Evolutionary conservation across 2,329 filamentous ascomycete genomes (phyloP).

Genomic region (Aspergillus sp.): DNA sequence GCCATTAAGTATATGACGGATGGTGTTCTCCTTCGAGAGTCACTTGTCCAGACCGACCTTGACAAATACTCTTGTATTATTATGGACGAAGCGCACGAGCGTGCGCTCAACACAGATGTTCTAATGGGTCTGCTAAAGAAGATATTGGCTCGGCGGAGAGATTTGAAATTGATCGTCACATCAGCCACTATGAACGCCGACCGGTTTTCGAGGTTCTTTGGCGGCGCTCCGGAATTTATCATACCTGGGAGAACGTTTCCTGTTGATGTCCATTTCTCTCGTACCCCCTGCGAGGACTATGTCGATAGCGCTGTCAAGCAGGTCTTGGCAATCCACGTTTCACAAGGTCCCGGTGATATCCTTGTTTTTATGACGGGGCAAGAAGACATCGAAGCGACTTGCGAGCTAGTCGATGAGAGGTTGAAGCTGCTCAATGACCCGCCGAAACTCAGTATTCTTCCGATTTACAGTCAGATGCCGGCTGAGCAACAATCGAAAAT

Average conservation of each 20-base stretch:
- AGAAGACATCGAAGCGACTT: conserved; percentile 97
- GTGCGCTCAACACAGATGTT: conserved; percentile 94
- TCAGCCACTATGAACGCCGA: conserved; percentile 99
- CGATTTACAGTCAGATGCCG: conserved; percentile 99
- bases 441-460: conserved; percentile 88
- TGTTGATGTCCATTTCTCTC: conserved; percentile 92
- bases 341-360: conserved; percentile 89
- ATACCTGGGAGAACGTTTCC: conserved; percentile 97
- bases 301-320: conserved; percentile 97
- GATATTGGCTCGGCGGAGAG: conserved; percentile 81
- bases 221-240: conserved; percentile 91
- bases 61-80: conserved; percentile 98
- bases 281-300: conserved; percentile 94
- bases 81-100: conserved; percentile 98
- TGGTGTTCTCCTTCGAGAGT: conserved; percentile 89
- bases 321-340: conserved; percentile 92
- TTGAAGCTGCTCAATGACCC: conserved; percentile 89
- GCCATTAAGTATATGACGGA: conserved; percentile 99
- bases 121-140: conserved; percentile 98
- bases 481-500: conserved; percentile 97
- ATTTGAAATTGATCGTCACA: conserved; percentile 94
- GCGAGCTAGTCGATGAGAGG: conserved; percentile 85
- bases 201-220: conserved; percentile 92
- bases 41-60: conserved; percentile 84
- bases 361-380: conserved; percentile 99